Conservation (phyloP, 805 yeast species). For the Candida palmyrensis region DNA sequence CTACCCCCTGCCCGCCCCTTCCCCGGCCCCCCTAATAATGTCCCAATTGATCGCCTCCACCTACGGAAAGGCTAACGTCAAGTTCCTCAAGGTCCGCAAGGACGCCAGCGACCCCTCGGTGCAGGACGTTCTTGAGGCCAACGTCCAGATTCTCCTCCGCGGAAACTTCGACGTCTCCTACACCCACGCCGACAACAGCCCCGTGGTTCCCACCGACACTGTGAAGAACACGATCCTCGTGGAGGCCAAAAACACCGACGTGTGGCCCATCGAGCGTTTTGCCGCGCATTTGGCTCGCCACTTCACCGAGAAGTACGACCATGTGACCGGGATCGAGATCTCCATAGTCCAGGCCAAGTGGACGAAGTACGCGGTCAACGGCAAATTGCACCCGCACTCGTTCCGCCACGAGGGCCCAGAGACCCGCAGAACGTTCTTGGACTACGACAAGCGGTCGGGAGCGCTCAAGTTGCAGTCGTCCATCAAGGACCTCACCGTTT, state of each 20-base stretch:
- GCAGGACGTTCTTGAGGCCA: slow-evolving; percentile 84
- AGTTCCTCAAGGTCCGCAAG: slow-evolving; percentile 82
- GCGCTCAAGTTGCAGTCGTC: slow-evolving; percentile 61
- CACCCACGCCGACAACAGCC: slow-evolving; percentile 81
- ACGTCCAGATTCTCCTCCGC: slow-evolving; percentile 66
- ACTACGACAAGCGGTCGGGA: slow-evolving; percentile 44
- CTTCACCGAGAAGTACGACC: slow-evolving; percentile 71
- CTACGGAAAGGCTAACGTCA: slow-evolving; percentile 92
- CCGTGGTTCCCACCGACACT: slow-evolving; percentile 93
- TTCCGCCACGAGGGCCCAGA: slow-evolving; percentile 84
- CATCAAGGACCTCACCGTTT: slow-evolving; percentile 73
- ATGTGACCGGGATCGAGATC: slow-evolving; percentile 68
- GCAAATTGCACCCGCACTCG: slow-evolving; percentile 76
- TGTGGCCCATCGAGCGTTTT: slow-evolving; percentile 87
- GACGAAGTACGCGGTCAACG: slow-evolving; percentile 72
- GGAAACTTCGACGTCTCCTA: slow-evolving; percentile 80
- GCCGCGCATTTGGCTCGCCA: slow-evolving; percentile 83
- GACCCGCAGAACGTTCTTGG: slow-evolving; percentile 55
- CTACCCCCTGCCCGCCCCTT: not conserved
- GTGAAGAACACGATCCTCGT: slow-evolving; percentile 84
- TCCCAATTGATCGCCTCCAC: slow-evolving; percentile 42
- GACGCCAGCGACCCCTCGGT: slow-evolving; percentile 65
- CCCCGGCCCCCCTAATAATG: slow-evolving; percentile 2
- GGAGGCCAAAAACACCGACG: slow-evolving; percentile 76
- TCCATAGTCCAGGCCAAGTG: slow-evolving; percentile 70